phyloP scores from a whole-genome alignment of 2,329 filamentous ascomycete species.

The Aphanoascus verrucosus region DNA sequence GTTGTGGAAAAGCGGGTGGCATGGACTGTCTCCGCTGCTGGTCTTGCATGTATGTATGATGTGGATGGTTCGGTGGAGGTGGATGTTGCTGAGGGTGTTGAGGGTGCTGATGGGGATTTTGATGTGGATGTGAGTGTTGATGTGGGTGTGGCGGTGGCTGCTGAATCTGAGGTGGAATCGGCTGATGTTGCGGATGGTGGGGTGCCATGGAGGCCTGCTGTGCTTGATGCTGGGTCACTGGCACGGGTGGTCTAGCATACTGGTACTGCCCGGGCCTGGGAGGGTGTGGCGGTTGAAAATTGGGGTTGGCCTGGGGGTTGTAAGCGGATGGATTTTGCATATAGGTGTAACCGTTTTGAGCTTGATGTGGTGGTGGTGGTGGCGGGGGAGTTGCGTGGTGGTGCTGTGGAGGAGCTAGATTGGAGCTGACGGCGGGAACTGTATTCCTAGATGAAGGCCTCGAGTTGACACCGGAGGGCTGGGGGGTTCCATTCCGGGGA shows the following conservation, averaged over 20 bases:
- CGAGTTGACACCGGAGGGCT: conserved; percentile 56
- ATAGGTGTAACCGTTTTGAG: conserved; percentile 64
- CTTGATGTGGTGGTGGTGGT: conserved; percentile 16
- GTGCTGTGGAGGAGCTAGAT: conserved; percentile 55
- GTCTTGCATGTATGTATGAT: conserved; percentile 64
- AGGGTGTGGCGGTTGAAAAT: conserved; percentile 35
- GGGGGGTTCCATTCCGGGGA: conserved; percentile 67
- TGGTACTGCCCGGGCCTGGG: conserved; percentile 36
- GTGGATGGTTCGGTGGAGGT: conserved; percentile 33
- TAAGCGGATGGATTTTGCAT: conserved; percentile 81
- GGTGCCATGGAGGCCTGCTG: conserved; percentile 1
- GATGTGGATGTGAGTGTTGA: conserved; percentile 17
- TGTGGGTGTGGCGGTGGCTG: conserved; percentile 38
- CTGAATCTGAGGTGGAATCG: conserved; percentile 15
- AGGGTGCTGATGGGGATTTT: conserved; percentile 26
- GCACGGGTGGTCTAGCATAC: conserved; percentile 24
- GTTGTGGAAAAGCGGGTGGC: conserved; percentile 56
- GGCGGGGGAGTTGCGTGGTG: conserved; percentile 50
- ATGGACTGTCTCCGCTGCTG: conserved; percentile 65
- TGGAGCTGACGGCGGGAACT: conserved; percentile 62
- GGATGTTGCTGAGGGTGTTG: conserved; percentile 27
- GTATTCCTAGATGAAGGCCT: conserved; percentile 72
- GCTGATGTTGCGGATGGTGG: conserved; percentile 7
- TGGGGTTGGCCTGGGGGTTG: conserved; percentile 49
- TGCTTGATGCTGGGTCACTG: conserved; percentile 21